A percentile compares a stretch with the other conserved stretches of the same genome.
Conservation (phyloP, 768 basidiomycete species). For the Leccinum variicolor region DNA sequence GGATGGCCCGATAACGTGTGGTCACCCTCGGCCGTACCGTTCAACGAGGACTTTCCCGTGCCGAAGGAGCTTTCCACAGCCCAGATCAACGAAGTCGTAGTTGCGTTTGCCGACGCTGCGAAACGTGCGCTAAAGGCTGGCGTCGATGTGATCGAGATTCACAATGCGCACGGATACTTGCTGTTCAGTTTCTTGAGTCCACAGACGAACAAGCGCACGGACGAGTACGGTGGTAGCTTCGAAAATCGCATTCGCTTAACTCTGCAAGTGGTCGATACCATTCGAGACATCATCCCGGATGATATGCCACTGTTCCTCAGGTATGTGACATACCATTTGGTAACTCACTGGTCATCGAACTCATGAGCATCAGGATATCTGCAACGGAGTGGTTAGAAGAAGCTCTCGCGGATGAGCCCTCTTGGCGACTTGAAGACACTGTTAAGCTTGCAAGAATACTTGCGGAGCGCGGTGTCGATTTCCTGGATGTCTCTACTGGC, state of each 20-base stretch:
- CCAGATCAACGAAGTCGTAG: slow-evolving; percentile 54
- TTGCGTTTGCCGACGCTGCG: slow-evolving; percentile 52
- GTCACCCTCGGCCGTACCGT: slow-evolving; percentile 54
- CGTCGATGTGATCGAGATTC: slow-evolving; percentile 57
- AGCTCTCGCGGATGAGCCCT: slow-evolving; percentile 52
- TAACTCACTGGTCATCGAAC: background rate
- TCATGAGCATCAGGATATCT: slow-evolving; percentile 41
- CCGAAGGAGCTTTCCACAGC: slow-evolving; percentile 57
- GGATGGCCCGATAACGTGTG: slow-evolving; percentile 55
- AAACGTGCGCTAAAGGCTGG: slow-evolving; percentile 56
- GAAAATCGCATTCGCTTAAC: slow-evolving; percentile 65
- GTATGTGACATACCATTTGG: slow-evolving; percentile 28
- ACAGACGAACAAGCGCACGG: slow-evolving; percentile 56
- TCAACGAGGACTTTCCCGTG: slow-evolving; percentile 38
- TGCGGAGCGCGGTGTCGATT: slow-evolving; percentile 63
- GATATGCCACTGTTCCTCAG: slow-evolving; percentile 72
- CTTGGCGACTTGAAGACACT: slow-evolving; percentile 71
- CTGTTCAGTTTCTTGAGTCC: slow-evolving; percentile 59
- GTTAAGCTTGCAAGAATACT: slow-evolving; percentile 57
- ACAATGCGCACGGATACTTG: slow-evolving; percentile 64
- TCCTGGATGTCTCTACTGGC: slow-evolving; percentile 69
- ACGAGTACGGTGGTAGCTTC: slow-evolving; percentile 68
- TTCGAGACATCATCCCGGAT: slow-evolving; percentile 56
- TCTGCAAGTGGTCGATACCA: slow-evolving; percentile 60
- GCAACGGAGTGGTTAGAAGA: slow-evolving; percentile 75